Percentiles rank a stretch among this genome's conserved stretches.
Evolutionary conservation across 352 stramenopile genomes (phyloP).

Genomic region (Pythium angustatum): DNA sequence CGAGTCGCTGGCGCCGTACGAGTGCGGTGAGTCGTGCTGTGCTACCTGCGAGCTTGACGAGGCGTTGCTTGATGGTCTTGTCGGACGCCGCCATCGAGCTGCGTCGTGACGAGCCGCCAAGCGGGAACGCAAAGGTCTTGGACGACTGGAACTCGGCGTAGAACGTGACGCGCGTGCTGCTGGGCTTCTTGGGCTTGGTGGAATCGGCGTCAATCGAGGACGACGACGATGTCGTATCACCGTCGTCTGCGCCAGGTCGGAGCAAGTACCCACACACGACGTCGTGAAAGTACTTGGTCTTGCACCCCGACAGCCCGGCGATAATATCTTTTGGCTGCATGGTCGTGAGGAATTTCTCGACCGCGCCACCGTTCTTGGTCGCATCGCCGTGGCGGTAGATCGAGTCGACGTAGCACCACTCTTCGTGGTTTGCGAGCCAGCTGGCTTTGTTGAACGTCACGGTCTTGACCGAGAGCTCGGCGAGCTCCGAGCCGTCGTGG

Average conservation of each 20-base stretch:
- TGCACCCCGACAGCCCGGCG: constrained; percentile 13
- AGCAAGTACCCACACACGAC: constrained; percentile 22
- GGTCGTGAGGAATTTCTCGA: constrained; percentile 29
- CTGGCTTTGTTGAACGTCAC: constrained; percentile 25
- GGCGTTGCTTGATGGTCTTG: constrained; percentile 10
- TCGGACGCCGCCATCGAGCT: constrained; percentile 3
- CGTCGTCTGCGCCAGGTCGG: not conserved
- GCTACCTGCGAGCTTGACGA: constrained; percentile 9
- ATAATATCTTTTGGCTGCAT: constrained; percentile 24
- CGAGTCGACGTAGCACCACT: constrained; percentile 29
- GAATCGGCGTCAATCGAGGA: not conserved
- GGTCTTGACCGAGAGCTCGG: constrained; percentile 28
- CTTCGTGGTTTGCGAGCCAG: constrained; percentile 20
- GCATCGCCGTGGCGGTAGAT: constrained; percentile 17
- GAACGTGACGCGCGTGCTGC: constrained; percentile 12
- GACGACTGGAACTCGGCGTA: constrained; percentile 15
- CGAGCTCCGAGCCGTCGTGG: constrained; percentile 10
- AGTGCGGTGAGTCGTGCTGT: constrained; percentile 34
- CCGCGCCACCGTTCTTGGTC: not conserved
- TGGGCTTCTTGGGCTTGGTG: not conserved
- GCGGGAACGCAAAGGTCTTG: not conserved
- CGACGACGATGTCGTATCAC: too few species aligned
- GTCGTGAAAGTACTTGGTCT: constrained; percentile 24
- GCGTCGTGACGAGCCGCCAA: not conserved
- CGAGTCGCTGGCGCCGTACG: constrained; percentile 56